A percentile compares a stretch with the other conserved stretches of the same genome.
Evolutionary conservation across 106 monocot genomes (phyloP).

Genomic region (Dendrobium catenatum): DNA sequence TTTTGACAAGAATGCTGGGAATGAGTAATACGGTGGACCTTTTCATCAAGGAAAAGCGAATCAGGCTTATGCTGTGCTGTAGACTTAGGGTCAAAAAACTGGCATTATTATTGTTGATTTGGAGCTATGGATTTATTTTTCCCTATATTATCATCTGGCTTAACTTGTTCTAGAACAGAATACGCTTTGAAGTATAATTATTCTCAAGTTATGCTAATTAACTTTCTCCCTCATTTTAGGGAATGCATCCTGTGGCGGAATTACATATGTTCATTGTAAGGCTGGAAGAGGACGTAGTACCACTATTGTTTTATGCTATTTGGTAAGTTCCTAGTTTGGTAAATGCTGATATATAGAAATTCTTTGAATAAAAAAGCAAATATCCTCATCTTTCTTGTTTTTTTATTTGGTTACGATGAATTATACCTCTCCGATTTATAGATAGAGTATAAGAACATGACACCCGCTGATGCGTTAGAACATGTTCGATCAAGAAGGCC

Average conservation of each 20-base stretch:
- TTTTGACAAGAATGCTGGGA: too few relatives aligned
- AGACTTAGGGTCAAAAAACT: too few relatives aligned
- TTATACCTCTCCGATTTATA: conserved; percentile 6
- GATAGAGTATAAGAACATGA: conserved; percentile 48
- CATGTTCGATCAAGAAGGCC: conserved; percentile 42
- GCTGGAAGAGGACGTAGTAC: conserved; percentile 70
- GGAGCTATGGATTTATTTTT: too few relatives aligned
- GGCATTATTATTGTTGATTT: too few relatives aligned
- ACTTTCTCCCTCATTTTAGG: conserved; percentile 11
- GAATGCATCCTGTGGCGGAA: conserved; percentile 42
- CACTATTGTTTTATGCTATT: conserved; percentile 59
- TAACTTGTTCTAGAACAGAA: too few relatives aligned
- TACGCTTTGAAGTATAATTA: too few relatives aligned
- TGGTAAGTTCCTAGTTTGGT: conserved; percentile 27
- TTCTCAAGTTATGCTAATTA: neutral
- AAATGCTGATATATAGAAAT: neutral
- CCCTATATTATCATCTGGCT: too few relatives aligned
- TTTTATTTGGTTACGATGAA: neutral
- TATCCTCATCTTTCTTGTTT: conserved; percentile 5
- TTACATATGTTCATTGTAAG: conserved; percentile 67
- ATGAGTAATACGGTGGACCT: too few relatives aligned
- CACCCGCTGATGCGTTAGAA: conserved; percentile 29
- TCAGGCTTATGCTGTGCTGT: too few relatives aligned
- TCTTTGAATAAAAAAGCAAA: neutral
- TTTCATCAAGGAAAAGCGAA: too few relatives aligned